Percentiles rank a stretch among this genome's conserved stretches.
Conservation (phyloP, 306 rosid genomes). For the Lupinus albus region DNA sequence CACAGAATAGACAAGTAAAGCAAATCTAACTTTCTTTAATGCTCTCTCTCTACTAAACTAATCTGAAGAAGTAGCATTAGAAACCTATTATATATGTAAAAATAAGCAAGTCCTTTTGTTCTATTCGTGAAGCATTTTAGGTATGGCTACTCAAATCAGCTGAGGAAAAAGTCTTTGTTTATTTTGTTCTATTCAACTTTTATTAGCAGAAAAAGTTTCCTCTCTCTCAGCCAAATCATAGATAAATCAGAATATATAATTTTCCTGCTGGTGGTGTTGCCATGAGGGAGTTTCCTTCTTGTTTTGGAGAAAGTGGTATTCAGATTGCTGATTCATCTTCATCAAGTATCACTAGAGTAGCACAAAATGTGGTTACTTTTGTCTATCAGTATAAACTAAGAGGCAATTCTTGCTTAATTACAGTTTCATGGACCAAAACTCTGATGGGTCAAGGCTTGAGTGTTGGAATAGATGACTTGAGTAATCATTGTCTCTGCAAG, state of each 20-base stretch:
- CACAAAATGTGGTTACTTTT: conserved; percentile 78
- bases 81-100: conserved; percentile 33
- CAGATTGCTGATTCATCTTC: conserved; percentile 80
- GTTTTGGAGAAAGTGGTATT: conserved; percentile 89
- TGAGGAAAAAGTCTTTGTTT: conserved; percentile 36
- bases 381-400: conserved; percentile 67
- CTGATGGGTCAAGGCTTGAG: conserved; percentile 85
- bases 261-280: conserved; percentile 18
- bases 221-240: conserved; percentile 17
- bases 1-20: conserved; percentile 38
- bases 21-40: conserved; percentile 39
- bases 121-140: conserved; percentile 37
- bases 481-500: conserved; percentile 65
- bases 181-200: background rate
- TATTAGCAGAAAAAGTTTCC: background rate
- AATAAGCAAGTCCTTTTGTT: conserved; percentile 31
- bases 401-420: conserved; percentile 61
- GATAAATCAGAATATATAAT: background rate
- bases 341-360: conserved; percentile 54
- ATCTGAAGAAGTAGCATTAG: conserved; percentile 23
- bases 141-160: conserved; percentile 29
- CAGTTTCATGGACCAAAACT: conserved; percentile 82
- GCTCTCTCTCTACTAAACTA: conserved; percentile 12
- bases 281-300: conserved; percentile 94
- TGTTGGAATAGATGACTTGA: conserved; percentile 65